Percentiles rank a stretch among this genome's conserved stretches.
Evolutionary conservation across 805 yeast species (phyloP).

Genomic region (Metschnikowia cerradonensis): DNA sequence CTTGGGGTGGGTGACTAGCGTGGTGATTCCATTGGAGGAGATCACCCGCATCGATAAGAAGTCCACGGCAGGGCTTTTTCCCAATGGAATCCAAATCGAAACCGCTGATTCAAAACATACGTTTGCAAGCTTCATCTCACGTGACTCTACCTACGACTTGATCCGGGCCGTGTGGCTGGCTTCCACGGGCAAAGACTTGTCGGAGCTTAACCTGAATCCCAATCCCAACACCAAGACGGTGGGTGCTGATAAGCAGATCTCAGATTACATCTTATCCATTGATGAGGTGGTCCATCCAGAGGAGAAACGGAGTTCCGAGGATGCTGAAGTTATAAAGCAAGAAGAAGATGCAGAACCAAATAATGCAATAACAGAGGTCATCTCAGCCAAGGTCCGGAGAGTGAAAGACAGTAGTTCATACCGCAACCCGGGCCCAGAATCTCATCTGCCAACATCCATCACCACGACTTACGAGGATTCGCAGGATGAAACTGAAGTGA

Average conservation of each 20-base stretch:
- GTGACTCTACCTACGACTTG: slow-evolving; percentile 73
- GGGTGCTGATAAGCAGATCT: slow-evolving; percentile 10
- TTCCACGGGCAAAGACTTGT: slow-evolving; percentile 16
- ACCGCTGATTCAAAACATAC: slow-evolving; percentile 62
- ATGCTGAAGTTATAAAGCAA: background rate
- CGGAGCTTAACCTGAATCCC: slow-evolving; percentile 10
- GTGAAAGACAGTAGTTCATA: slow-evolving; percentile 39
- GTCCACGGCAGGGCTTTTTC: slow-evolving; percentile 83
- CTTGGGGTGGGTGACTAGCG: slow-evolving; percentile 85
- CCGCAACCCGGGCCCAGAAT: slow-evolving; percentile 35
- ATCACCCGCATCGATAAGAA: slow-evolving; percentile 73
- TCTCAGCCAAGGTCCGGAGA: slow-evolving; percentile 17
- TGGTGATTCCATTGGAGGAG: slow-evolving; percentile 68
- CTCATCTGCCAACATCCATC: slow-evolving; percentile 45
- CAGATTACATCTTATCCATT: slow-evolving; percentile 14
- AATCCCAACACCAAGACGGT: slow-evolving; percentile 3
- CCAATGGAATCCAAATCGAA: slow-evolving; percentile 78
- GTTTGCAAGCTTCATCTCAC: slow-evolving; percentile 82
- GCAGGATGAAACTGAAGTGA: slow-evolving; percentile 51
- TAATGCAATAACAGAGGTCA: background rate
- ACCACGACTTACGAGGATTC: slow-evolving; percentile 9
- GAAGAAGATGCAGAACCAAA: background rate
- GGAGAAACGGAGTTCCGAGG: slow-evolving; percentile 5
- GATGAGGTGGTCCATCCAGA: slow-evolving; percentile 15
- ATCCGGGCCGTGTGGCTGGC: slow-evolving; percentile 65